Conservation (phyloP, 2,329 filamentous ascomycete species). For the Trichophyton mentagrophytes region DNA sequence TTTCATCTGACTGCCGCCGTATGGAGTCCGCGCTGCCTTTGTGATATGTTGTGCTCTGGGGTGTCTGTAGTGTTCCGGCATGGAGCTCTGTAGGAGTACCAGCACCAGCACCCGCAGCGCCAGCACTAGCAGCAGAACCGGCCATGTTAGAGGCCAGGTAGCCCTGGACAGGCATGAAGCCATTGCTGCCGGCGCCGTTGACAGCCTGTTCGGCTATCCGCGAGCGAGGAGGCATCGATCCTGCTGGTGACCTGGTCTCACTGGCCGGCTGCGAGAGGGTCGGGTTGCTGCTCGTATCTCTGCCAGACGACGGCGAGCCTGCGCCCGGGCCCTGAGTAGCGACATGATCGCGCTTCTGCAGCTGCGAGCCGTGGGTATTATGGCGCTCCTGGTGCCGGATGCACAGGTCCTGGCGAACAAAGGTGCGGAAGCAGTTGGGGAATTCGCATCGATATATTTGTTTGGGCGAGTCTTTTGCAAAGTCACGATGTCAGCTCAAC, state of each 20-base stretch:
- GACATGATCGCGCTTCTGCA: conserved; percentile 38
- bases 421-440: conserved; percentile 75
- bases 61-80: not conserved
- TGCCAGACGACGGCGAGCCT: conserved; percentile 8
- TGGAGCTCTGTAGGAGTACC: not conserved
- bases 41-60: not conserved
- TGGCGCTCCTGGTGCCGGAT: conserved; percentile 73
- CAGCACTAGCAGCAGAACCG: conserved; percentile 12
- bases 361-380: conserved; percentile 47
- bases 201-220: not conserved
- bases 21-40: conserved; percentile 10
- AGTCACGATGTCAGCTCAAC: not conserved
- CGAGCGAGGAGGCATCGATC: not conserved
- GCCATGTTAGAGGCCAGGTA: conserved; percentile 13
- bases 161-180: conserved; percentile 1
- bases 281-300: not conserved
- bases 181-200: conserved; percentile 5
- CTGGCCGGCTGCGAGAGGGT: conserved; percentile 17
- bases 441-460: conserved; percentile 92
- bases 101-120: too few species aligned
- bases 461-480: conserved; percentile 65
- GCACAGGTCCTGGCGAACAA: conserved; percentile 86
- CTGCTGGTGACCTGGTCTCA: conserved; percentile 7
- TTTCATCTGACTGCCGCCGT: conserved; percentile 14
- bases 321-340: conserved; percentile 18